Percentiles rank a stretch among this genome's conserved stretches.
These are phyloP conservation scores for Ustilago nuda DNA, from an alignment of 1,284 basidiomycete genomes.

Conservation along the genomic window DNA sequence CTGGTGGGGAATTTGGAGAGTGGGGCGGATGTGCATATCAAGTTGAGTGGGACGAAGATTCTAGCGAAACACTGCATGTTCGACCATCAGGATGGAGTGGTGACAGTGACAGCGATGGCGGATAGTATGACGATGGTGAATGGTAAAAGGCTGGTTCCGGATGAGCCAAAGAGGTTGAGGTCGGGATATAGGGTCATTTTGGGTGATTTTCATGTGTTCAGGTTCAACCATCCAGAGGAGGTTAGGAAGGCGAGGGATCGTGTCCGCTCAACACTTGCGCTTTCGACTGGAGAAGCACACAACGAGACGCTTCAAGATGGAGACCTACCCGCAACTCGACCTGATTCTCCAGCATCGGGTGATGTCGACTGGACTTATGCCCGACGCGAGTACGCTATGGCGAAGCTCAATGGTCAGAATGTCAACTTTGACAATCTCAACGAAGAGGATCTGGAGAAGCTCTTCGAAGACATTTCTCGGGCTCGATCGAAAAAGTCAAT, in stretches of 20 bases:
- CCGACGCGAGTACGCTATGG: slow-evolving; percentile 59
- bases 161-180: slow-evolving; percentile 72
- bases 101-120: slow-evolving; percentile 81
- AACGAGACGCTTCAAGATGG: slow-evolving; percentile 51
- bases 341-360: slow-evolving; percentile 61
- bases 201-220: slow-evolving; percentile 96
- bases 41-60: slow-evolving; percentile 91
- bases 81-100: slow-evolving; percentile 85
- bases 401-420: slow-evolving; percentile 62
- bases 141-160: slow-evolving; percentile 74
- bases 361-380: slow-evolving; percentile 67
- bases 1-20: slow-evolving; percentile 71
- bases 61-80: slow-evolving; percentile 91
- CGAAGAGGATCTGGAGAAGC: slow-evolving; percentile 64
- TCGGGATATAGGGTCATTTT: slow-evolving; percentile 96
- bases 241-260: slow-evolving; percentile 60
- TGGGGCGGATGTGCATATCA: slow-evolving; percentile 74
- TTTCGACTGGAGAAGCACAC: slow-evolving; percentile 51
- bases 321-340: slow-evolving; percentile 42
- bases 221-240: slow-evolving; percentile 78
- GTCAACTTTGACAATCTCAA: slow-evolving; percentile 64
- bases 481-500: slow-evolving; percentile 57
- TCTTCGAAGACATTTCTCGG: slow-evolving; percentile 63
- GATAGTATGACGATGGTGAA: slow-evolving; percentile 88
- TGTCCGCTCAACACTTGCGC: slow-evolving; percentile 55